Percentiles rank a stretch among this genome's conserved stretches.
Evolutionary conservation across 2,329 filamentous ascomycete genomes (phyloP).

Genomic region (Pseudogymnoascus sp.): DNA sequence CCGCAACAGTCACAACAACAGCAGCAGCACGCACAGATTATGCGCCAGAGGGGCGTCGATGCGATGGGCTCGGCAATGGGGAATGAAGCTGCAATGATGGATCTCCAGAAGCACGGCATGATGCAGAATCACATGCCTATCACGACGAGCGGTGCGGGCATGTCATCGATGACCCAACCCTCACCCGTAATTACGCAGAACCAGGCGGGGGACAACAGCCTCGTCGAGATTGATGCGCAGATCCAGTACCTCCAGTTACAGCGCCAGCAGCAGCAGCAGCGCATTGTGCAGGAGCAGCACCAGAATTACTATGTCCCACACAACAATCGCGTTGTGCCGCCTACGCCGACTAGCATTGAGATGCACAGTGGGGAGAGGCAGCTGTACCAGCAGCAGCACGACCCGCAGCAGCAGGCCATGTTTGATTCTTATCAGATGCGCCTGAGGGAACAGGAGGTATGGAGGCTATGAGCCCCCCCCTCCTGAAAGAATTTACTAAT

Average conservation of each 20-base stretch:
- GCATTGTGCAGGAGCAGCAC: conserved; percentile 39
- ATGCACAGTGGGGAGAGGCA: conserved; percentile 48
- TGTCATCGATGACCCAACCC: conserved; percentile 33
- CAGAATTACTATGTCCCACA: conserved; percentile 43
- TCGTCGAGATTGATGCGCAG: conserved; percentile 54
- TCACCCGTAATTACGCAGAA: conserved; percentile 32
- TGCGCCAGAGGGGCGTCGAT: conserved; percentile 27
- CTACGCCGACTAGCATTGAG: conserved; percentile 74
- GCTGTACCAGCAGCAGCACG: conserved; percentile 47
- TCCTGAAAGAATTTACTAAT: conserved; percentile 11
- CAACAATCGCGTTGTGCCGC: conserved; percentile 57
- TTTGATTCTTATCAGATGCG: conserved; percentile 53
- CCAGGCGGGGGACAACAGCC: conserved; percentile 40
- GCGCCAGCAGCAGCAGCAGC: conserved; percentile 47
- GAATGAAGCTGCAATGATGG: conserved; percentile 14
- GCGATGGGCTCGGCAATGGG: conserved; percentile 41
- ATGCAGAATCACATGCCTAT: conserved; percentile 39
- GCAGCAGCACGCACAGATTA: conserved; percentile 16
- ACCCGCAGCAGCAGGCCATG: conserved; percentile 48
- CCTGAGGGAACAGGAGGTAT: conserved; percentile 58
- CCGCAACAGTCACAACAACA: conserved; percentile 23
- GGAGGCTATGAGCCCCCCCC: conserved; percentile 22
- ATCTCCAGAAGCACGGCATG: conserved; percentile 25
- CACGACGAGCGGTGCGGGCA: conserved; percentile 33
- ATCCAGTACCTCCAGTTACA: conserved; percentile 59